Conservation (phyloP, 805 yeast genomes). For the Torulaspora indica region DNA sequence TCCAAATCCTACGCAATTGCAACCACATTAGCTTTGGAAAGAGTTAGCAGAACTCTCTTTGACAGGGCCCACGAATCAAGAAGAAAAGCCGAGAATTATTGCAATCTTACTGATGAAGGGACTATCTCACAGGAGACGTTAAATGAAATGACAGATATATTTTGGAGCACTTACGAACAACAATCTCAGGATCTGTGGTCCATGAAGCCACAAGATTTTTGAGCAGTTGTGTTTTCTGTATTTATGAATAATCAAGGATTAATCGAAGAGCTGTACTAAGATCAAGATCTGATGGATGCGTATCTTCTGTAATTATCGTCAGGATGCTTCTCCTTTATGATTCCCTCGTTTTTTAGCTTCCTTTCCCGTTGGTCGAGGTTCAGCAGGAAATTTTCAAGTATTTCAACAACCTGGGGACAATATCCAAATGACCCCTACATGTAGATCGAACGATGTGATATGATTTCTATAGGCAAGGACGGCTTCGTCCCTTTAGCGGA, state of each 20-base stretch:
- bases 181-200: conserved; percentile 19
- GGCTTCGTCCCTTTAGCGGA: too few species aligned
- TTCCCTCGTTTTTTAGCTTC: not conserved
- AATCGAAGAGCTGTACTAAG: too few species aligned
- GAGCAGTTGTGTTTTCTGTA: not conserved
- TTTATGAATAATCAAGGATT: not conserved
- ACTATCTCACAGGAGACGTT: conserved; percentile 17
- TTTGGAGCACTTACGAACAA: conserved; percentile 21
- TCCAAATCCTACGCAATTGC: conserved; percentile 19
- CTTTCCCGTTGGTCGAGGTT: too few species aligned
- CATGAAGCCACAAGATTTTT: conserved; percentile 21
- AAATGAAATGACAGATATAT: conserved; percentile 17
- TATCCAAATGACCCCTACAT: too few species aligned
- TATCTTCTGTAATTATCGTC: too few species aligned
- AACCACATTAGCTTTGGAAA: conserved; percentile 23
- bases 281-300: too few species aligned
- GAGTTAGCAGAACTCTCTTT: conserved; percentile 24
- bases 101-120: conserved; percentile 7
- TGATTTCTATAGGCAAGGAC: too few species aligned
- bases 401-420: too few species aligned
- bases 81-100: conserved; percentile 16
- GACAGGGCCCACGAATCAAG: conserved; percentile 23
- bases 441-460: too few species aligned
- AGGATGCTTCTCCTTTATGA: not conserved
- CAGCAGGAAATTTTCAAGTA: too few species aligned